These are phyloP conservation scores for Lignosus rhinocerotis DNA, from an alignment of 1,284 basidiomycete species.

Conservation along the genomic window DNA sequence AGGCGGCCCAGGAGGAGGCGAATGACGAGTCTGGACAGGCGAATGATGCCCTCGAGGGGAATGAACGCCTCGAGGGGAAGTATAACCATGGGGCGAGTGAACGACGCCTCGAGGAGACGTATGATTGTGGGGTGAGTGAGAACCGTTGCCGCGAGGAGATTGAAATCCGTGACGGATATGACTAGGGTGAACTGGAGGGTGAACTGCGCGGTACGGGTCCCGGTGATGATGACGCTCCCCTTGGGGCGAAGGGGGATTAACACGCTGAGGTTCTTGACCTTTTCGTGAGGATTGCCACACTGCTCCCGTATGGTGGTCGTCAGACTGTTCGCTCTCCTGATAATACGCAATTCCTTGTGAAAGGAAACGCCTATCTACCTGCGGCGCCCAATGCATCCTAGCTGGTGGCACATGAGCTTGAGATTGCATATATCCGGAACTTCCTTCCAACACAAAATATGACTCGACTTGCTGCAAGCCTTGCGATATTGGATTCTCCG, in stretches of 20 bases:
- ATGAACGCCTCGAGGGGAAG: conserved; percentile 17
- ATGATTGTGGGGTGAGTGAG: too few species aligned
- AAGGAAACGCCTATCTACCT: conserved; percentile 17
- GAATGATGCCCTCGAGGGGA: conserved; percentile 20
- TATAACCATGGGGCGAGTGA: conserved; percentile 5
- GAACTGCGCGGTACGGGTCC: conserved; percentile 7
- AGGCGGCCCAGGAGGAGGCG: conserved; percentile 10
- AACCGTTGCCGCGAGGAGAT: conserved; percentile 6
- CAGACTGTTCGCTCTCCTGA: conserved; percentile 22
- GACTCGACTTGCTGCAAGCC: conserved; percentile 6
- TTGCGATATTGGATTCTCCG: background rate
- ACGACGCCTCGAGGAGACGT: conserved; percentile 1
- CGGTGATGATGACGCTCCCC: conserved; percentile 16
- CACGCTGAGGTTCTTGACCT: background rate
- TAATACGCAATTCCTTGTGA: conserved; percentile 8
- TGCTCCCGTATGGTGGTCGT: conserved; percentile 9
- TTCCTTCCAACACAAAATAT: conserved; percentile 7
- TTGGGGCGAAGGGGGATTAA: background rate
- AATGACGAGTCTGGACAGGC: conserved; percentile 16
- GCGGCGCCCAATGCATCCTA: conserved; percentile 18
- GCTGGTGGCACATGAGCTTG: conserved; percentile 1
- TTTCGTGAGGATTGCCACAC: conserved; percentile 12
- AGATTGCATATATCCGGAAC: background rate
- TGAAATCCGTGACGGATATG: conserved; percentile 14
- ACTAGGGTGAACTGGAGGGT: conserved; percentile 6